Evolutionary conservation across 2,329 filamentous ascomycete species (phyloP), one percentile per base, ranked within the genome.

Genomic region (Beauveria rudraprayagi): DNA sequence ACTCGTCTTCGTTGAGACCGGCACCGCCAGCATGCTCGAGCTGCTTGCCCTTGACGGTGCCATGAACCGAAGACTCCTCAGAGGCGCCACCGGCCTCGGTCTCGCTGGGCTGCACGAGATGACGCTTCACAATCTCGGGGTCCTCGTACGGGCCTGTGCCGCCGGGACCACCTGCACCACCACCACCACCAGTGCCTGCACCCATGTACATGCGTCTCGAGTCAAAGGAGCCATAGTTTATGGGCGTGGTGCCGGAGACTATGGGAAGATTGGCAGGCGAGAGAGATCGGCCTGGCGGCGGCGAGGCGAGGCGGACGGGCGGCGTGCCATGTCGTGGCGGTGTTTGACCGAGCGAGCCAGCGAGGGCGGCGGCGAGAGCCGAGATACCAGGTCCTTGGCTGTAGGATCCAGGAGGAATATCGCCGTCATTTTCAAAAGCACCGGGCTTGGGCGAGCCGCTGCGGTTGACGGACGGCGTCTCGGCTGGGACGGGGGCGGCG

Each of bases 201-300:
- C 54, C 54, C 54, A 56, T 56, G 44, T 47, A 37, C 82, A 81
- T 60, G 51, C 60, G 60, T 65, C 87, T 83, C 55, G 84, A 84
- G 65, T 94, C 90, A 68, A 95, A 92, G 10, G 92, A 96, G 58
- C 92, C 93, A 73, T 94, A 95, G 68, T 88, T 90, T 64, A 87
- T 89, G 28, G 85, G 84, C 3, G 85, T 83, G 74, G 62, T 81
- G 77, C 30, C 65, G 65, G 53, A 71, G 67, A 16, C 16, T 5
- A 37, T 14, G 44, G 66, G 74, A 54, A 77, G 73, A 28, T 77
- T 74, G 44, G 68, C 67, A 41, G 73, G 75, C n/a, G 75, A 76
- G 50, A 73, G 71, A 28, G 75, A 67, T 60, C 73, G 71, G 37
- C 71, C 67, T 30, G 87, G 88, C 51, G 88, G 89, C 48, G 80